phyloP scores from a whole-genome alignment of 176 grass and related monocot species.

The Aegilops sharonensis region DNA sequence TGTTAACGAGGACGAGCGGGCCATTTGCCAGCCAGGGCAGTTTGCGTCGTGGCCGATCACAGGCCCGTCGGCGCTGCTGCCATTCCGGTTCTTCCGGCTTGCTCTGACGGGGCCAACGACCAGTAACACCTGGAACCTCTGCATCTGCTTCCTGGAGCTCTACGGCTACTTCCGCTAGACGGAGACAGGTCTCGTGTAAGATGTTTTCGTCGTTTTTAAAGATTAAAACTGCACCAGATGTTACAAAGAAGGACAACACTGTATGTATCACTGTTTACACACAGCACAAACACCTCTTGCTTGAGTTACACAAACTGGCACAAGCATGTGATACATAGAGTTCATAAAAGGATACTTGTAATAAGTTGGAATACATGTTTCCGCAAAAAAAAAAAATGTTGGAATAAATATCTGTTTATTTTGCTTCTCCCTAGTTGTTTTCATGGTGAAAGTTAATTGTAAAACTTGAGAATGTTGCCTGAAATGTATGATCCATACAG shows the following conservation, averaged over 20 bases:
- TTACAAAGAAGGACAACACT: neutral
- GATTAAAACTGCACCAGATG: neutral
- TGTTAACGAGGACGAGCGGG: conserved; percentile 65
- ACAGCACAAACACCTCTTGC: neutral
- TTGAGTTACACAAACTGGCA: neutral
- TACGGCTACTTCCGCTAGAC: conserved; percentile 83
- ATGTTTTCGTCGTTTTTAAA: neutral
- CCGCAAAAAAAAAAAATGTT: no score
- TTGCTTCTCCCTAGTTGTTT: neutral
- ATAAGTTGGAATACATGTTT: neutral
- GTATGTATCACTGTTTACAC: neutral
- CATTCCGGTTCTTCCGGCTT: conserved; percentile 85
- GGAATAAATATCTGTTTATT: neutral
- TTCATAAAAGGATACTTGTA: neutral
- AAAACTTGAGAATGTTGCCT: neutral
- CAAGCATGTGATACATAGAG: conserved; percentile 4
- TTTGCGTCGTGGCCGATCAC: conserved; percentile 81
- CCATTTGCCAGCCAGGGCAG: conserved; percentile 67
- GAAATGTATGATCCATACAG: neutral
- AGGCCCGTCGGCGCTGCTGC: conserved; percentile 59
- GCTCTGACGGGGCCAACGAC: conserved; percentile 42
- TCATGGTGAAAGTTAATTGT: neutral
- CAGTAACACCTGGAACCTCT: conserved; percentile 63
- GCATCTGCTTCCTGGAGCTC: conserved; percentile 90
- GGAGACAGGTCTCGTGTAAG: neutral